phyloP scores from a whole-genome alignment of 345 rosid genomes.

The Xanthoceras sorbifolium region DNA sequence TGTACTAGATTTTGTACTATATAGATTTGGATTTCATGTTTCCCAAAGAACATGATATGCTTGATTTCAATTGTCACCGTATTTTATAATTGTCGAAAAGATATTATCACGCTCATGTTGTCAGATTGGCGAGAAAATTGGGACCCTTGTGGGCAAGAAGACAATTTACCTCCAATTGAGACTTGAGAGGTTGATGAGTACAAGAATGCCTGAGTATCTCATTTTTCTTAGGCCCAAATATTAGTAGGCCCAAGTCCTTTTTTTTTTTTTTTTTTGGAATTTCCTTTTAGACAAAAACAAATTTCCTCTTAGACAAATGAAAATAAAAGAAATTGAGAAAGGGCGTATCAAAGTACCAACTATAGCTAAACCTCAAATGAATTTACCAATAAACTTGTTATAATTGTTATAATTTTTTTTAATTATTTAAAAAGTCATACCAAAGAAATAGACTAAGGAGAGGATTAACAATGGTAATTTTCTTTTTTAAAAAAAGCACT shows the following conservation, averaged over 20 bases:
- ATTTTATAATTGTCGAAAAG: constrained; percentile 10
- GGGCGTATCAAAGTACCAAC: background rate
- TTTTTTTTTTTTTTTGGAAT: background rate
- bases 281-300: background rate
- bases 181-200: constrained; percentile 13
- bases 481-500: background rate
- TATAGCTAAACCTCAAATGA: background rate
- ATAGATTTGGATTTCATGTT: constrained; percentile 17
- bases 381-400: background rate
- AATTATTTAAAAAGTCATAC: background rate
- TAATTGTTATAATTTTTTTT: background rate
- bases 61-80: constrained; percentile 19
- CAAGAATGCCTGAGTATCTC: background rate
- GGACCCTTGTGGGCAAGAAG: constrained; percentile 16
- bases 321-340: background rate
- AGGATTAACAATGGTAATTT: background rate
- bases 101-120: background rate
- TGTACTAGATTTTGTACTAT: constrained; percentile 16
- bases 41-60: constrained; percentile 38
- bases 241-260: constrained; percentile 20
- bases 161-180: constrained; percentile 19
- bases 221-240: constrained; percentile 19
- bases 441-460: background rate
- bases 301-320: background rate
- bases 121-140: constrained; percentile 7